These are phyloP conservation scores for Saccharomycopsis sp. DNA, from an alignment of 805 yeast genomes.

Conservation along the genomic window DNA sequence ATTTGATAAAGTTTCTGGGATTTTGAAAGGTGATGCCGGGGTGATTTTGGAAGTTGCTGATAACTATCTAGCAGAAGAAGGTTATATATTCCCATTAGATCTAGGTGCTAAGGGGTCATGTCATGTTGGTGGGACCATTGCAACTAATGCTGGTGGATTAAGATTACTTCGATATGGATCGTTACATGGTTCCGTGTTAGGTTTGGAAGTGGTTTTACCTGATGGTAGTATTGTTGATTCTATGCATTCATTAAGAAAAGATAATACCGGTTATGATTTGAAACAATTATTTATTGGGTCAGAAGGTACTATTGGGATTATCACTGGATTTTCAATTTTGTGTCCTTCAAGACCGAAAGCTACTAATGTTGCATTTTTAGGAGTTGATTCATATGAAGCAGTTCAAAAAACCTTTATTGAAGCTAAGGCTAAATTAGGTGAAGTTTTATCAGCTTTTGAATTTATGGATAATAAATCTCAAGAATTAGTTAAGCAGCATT, in stretches of 20 bases:
- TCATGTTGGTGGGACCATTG: conserved; percentile 90
- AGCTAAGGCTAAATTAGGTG: conserved; percentile 74
- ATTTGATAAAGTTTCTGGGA: conserved; percentile 78
- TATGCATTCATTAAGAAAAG: conserved; percentile 82
- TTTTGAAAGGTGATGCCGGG: conserved; percentile 86
- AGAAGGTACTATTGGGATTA: conserved; percentile 87
- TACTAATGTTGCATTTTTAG: conserved; percentile 82
- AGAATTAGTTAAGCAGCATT: conserved; percentile 52
- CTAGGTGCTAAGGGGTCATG: conserved; percentile 97
- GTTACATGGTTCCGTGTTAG: conserved; percentile 84
- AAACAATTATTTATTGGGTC: conserved; percentile 91
- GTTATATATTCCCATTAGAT: conserved; percentile 87
- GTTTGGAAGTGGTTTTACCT: conserved; percentile 88
- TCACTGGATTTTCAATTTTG: conserved; percentile 83
- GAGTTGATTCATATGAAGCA: conserved; percentile 71
- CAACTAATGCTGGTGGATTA: conserved; percentile 95
- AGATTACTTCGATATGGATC: conserved; percentile 85
- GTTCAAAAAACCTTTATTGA: conserved; percentile 75
- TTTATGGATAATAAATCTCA: conserved; percentile 80
- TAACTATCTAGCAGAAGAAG: conserved; percentile 65
- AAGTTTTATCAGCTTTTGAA: conserved; percentile 87
- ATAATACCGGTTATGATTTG: conserved; percentile 90
- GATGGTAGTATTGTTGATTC: conserved; percentile 72
- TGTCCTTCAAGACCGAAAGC: conserved; percentile 87
- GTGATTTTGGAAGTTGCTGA: conserved; percentile 83